Percentiles rank a stretch among this genome's conserved stretches.
Conservation (phyloP, 257 asterid genomes). For the Petunia axillaris region DNA sequence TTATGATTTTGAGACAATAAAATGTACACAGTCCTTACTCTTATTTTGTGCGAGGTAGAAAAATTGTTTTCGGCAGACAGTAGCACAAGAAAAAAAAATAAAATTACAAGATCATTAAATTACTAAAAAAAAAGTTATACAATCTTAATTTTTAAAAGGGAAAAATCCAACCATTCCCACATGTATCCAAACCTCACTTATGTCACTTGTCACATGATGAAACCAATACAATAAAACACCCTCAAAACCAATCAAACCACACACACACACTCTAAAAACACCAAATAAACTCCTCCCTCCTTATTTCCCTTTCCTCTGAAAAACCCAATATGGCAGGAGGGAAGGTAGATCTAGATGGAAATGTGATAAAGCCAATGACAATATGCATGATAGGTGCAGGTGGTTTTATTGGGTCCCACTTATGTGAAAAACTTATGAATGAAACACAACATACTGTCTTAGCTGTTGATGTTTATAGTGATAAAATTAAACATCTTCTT, state of each 20-base stretch:
- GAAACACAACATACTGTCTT: conserved; percentile 85
- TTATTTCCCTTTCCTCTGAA: background rate
- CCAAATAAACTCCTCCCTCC: background rate
- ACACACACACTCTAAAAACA: background rate
- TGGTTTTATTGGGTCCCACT: conserved; percentile 97
- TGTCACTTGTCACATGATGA: background rate
- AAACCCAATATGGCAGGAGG: conserved; percentile 54
- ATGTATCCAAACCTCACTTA: background rate
- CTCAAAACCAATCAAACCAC: background rate
- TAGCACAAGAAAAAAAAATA: too few relatives aligned
- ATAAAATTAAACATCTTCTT: conserved; percentile 86
- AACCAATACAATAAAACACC: background rate
- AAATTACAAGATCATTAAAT: too few relatives aligned
- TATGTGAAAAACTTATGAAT: conserved; percentile 81
- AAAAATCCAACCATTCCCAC: background rate
- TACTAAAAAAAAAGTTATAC: too few relatives aligned
- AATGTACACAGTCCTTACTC: too few relatives aligned
- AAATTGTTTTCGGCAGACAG: too few relatives aligned
- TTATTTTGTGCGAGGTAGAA: too few relatives aligned
- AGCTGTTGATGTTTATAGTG: conserved; percentile 88
- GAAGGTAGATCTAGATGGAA: conserved; percentile 92
- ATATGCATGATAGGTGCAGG: conserved; percentile 98
- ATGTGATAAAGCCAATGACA: conserved; percentile 65
- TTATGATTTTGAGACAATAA: too few relatives aligned
- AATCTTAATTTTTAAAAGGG: too few relatives aligned